Base-by-base conservation (phyloP, 129 eudicot species). In the Helianthus tuberosus region DNA sequence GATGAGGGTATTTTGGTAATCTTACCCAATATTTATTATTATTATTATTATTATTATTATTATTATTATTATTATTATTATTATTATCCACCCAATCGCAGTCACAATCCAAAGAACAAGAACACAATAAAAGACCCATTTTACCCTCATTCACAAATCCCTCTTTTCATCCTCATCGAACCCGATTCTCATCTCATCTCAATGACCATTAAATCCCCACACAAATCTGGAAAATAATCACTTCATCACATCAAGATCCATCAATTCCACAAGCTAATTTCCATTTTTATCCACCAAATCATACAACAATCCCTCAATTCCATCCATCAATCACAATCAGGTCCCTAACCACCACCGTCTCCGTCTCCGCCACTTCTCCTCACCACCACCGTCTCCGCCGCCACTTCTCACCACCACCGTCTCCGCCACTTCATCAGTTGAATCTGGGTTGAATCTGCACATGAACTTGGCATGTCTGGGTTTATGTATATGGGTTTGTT, bases 91-190 rank as follows among this genome's bases (percentile, higher is more conserved):
- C 66, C 44, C 46, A 32, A 61, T 60, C 43, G 29, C 65, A 29
- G 25, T n/a, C 59, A 48, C 61, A n/a, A 43, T 9, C 47, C 4
- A 2, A 43, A 8, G 10, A 43, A n/a, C n/a, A n/a, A 49, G 46
- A 68, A 68, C 52, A 68, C 41, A 68, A 43, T 57, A 57, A 72
- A 72, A 72, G 17, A 1, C 32, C 12, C 17, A 11, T 61, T 64
- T 20, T 20, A 66, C 62, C 79, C 72, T 50, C 72, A 75, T 64
- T 50, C 79, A 50, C 72, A 75, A 75, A 64, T 60, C 71, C 53
- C 53, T 78, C 46, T 61, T 51, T 64, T 62, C 36, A 44, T 55
- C 67, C 41, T 66, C 80, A 4, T 14, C 5, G 15, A 20, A 66
- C 54, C 66, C 75, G 58, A 76, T 52, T 59, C 61, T 77, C 68